Evolutionary conservation across 371 early-diverging fungal genomes (phyloP).

Genomic region (Rhizopus microsporus): DNA sequence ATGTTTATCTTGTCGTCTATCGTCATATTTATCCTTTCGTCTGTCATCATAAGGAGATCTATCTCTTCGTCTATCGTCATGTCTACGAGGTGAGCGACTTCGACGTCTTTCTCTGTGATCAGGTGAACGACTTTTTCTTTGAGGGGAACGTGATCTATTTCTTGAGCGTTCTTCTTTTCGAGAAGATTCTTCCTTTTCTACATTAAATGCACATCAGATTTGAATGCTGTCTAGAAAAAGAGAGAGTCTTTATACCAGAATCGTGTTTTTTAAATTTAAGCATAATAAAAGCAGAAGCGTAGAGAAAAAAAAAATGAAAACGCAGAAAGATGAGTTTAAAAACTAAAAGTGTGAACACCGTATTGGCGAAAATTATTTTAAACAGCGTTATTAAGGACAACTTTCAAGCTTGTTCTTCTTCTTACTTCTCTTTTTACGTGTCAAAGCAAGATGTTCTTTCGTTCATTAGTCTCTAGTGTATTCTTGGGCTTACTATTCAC

Average conservation of each 20-base stretch:
- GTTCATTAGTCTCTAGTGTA: neutral
- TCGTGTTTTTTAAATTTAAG: constrained; percentile 52
- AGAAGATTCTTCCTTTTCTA: constrained; percentile 10
- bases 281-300: constrained; percentile 21
- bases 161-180: constrained; percentile 14
- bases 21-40: neutral
- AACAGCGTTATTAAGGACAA: neutral
- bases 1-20: constrained; percentile 1
- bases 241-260: constrained; percentile 24
- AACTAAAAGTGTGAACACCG: neutral
- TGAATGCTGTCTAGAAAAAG: neutral
- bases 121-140: neutral
- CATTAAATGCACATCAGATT: neutral
- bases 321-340: no score
- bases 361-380: neutral
- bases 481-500: neutral
- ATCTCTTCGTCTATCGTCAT: neutral
- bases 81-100: constrained; percentile 14
- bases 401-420: neutral
- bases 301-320: neutral
- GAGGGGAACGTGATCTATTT: constrained; percentile 11
- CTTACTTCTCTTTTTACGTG: neutral
- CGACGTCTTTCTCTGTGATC: neutral
- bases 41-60: constrained; percentile 4
- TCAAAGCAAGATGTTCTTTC: neutral